Base-by-base conservation (phyloP, 2,329 filamentous ascomycete species). In the Fonsecaea erecta region DNA sequence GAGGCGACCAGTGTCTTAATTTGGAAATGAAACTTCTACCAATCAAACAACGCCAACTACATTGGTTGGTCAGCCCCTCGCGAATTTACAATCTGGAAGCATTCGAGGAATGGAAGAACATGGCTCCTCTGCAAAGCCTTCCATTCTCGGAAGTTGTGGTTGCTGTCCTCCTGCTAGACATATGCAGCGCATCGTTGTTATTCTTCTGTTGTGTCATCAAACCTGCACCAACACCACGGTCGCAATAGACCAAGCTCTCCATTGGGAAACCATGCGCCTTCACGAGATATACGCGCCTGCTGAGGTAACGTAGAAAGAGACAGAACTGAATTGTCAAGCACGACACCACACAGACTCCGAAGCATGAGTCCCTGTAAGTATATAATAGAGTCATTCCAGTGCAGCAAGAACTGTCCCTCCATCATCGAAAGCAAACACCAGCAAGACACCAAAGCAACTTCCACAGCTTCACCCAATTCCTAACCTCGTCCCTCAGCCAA, bases 1-100 rank as follows among this genome's bases (percentile, higher is more conserved):
- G 51, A 54, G 16, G 37, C 24, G 37, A 61, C 58, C 59, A 61
- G 11, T 43, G 35, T n/a, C 59, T 46, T n/a, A n/a, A 54, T 61
- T 11, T 34, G 59, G 51, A 43, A 61, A 54, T 21, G 30, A 28
- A 24, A 54, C 2, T 1, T 21, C 34, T 5, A 21, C 59, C 59
- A 61, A 54, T 61, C 48, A 61, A n/a, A 56, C 40, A 24, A 24
- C 18, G 43, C 21, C 43, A 21, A 56, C 53, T 21, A 16, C 21
- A 26, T 26, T 34, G 52, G 26, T 53, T 53, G 26, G 52, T 32
- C 52, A 34, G 26, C 26, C 6, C 12, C 14, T 16, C 2, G 12
- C 11, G 26, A 34, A 16, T n/a, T 12, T 5, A 24, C 11, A 21
- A 48, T 6, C 11, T 4, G 12, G 21, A 26, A 48, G 43, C 43